Evolutionary conservation across 2,329 filamentous ascomycete species (phyloP).

Genomic region (Fusarium neocosmosporiellum): DNA sequence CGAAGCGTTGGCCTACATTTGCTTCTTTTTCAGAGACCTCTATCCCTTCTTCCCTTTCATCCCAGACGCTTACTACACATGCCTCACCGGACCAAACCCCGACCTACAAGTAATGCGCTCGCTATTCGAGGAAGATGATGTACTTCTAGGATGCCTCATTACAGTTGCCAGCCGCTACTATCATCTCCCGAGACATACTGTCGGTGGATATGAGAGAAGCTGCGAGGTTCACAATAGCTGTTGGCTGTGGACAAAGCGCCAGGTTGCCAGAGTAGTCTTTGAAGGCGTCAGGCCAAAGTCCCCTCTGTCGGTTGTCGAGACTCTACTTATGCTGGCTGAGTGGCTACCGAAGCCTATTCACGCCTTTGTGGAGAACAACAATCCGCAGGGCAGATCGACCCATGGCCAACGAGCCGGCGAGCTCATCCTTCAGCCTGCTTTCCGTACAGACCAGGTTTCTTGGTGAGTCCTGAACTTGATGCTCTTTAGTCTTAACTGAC

Average conservation of each 20-base stretch:
- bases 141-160: conserved; percentile 1
- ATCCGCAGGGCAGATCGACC: neutral
- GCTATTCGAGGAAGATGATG: conserved; percentile 12
- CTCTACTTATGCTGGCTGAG: conserved; percentile 14
- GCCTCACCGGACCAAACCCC: neutral
- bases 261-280: conserved; percentile 3
- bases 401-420: neutral
- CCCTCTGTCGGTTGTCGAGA: conserved; percentile 1
- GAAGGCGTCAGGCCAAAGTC: conserved; percentile 7
- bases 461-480: neutral
- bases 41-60: conserved; percentile 12
- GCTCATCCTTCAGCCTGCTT: conserved; percentile 3
- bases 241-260: conserved; percentile 8
- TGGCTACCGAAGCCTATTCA: conserved; percentile 9
- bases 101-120: neutral
- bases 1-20: conserved; percentile 1
- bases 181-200: neutral
- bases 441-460: conserved; percentile 11
- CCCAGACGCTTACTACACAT: conserved; percentile 8
- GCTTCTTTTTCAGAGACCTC: conserved; percentile 14
- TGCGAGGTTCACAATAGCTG: conserved; percentile 6
- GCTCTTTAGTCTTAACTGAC: neutral
- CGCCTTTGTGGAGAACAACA: conserved; percentile 2
- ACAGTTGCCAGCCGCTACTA: conserved; percentile 10
- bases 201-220: conserved; percentile 15